These are phyloP conservation scores for Pneumocystis wakefieldiae DNA, from an alignment of 1,139 yeast species.

Conservation along the genomic window DNA sequence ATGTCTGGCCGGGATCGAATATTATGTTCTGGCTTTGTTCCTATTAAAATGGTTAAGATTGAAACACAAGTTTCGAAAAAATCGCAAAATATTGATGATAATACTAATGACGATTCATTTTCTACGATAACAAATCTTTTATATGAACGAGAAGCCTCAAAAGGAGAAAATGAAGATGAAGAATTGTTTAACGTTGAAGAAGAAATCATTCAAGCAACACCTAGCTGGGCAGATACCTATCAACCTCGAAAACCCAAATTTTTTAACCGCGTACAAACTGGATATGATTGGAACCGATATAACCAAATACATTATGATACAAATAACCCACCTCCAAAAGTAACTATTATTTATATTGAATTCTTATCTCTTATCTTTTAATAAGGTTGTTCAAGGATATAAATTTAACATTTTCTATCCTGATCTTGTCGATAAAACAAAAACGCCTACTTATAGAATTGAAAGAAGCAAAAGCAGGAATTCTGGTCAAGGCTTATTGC, in stretches of 20 bases:
- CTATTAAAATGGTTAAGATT: not conserved
- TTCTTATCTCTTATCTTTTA: not conserved
- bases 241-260: slow-evolving; percentile 21
- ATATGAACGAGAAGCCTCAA: slow-evolving; percentile 14
- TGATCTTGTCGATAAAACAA: slow-evolving; percentile 18
- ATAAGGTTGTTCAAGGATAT: slow-evolving; percentile 25
- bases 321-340: slow-evolving; percentile 28
- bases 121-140: slow-evolving; percentile 5
- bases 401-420: slow-evolving; percentile 27
- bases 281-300: slow-evolving; percentile 28
- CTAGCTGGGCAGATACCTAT: slow-evolving; percentile 4
- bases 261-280: slow-evolving; percentile 23
- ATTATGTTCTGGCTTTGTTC: not conserved
- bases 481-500: slow-evolving; percentile 4
- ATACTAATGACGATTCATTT: slow-evolving; percentile 3
- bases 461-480: slow-evolving; percentile 14
- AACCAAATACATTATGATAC: slow-evolving; percentile 24
- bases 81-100: not conserved
- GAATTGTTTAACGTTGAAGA: slow-evolving; percentile 17
- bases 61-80: not conserved
- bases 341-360: not conserved
- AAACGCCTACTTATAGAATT: slow-evolving; percentile 24
- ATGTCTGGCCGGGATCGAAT: not conserved
- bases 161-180: slow-evolving; percentile 16
- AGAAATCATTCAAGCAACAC: slow-evolving; percentile 4